Evolutionary conservation across 2,329 filamentous ascomycete genomes (phyloP).

Genomic region (Aureobasidium leucospermi): DNA sequence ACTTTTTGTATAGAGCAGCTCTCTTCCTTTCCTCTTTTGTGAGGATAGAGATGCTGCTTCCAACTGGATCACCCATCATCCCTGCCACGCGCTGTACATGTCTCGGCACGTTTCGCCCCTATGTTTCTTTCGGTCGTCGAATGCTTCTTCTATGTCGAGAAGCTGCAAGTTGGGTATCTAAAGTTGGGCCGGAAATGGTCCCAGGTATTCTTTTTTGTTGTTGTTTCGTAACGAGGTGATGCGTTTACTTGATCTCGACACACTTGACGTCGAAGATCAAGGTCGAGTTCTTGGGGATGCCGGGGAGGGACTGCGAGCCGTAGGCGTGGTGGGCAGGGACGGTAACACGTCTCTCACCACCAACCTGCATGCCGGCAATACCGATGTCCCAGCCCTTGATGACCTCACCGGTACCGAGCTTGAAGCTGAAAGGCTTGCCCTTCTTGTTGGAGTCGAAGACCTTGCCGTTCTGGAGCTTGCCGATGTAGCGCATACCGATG

Average conservation of each 20-base stretch:
- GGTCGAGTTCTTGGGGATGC: conserved; percentile 86
- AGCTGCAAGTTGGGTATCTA: conserved; percentile 21
- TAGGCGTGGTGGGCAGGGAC: conserved; percentile 86
- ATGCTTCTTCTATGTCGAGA: neutral
- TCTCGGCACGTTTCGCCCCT: neutral
- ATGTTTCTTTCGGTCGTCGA: neutral
- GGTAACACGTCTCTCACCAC: conserved; percentile 85
- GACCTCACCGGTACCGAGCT: conserved; percentile 87
- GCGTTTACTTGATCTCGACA: conserved; percentile 38
- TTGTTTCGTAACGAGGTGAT: neutral
- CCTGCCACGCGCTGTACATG: conserved; percentile 5
- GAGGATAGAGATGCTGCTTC: neutral
- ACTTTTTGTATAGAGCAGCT: neutral
- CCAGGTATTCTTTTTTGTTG: conserved; percentile 1
- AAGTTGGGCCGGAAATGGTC: neutral
- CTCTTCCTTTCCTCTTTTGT: conserved; percentile 6
- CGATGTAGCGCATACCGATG: conserved; percentile 94
- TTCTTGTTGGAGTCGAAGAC: conserved; percentile 98
- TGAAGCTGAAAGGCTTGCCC: conserved; percentile 95
- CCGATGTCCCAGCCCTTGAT: conserved; percentile 99
- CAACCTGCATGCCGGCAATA: conserved; percentile 83
- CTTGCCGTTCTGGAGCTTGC: conserved; percentile 87
- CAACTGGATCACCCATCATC: neutral
- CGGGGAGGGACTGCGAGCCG: conserved; percentile 71
- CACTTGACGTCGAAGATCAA: conserved; percentile 73